Evolutionary conservation across 495 filamentous ascomycete genomes (phyloP).

Genomic region (Cladorrhinum samala): DNA sequence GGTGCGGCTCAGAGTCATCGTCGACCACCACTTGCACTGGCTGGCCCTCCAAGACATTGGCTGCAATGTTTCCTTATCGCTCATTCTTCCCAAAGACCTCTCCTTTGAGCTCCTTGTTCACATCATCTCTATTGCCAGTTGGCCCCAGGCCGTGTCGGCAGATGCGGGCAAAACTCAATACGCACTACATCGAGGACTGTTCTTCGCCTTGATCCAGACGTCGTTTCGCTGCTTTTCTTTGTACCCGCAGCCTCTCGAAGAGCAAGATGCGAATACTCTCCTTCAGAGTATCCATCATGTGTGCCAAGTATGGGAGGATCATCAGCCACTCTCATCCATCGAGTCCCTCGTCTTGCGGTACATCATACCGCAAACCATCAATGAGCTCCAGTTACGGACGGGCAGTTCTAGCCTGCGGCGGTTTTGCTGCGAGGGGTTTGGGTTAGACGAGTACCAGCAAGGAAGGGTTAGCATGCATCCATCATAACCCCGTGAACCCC

Average conservation of each 20-base stretch:
- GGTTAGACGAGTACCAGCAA: not conserved
- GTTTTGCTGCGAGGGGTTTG: not conserved
- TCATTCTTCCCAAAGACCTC: not conserved
- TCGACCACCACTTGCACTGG: constrained; percentile 5
- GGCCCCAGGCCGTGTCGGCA: not conserved
- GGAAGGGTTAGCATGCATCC: not conserved
- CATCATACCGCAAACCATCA: constrained; percentile 1
- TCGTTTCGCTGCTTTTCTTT: constrained; percentile 2
- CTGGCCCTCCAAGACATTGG: not conserved
- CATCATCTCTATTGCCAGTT: not conserved
- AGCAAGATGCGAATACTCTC: not conserved
- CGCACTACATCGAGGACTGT: not conserved
- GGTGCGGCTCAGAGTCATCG: constrained; percentile 6
- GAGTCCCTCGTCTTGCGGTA: not conserved
- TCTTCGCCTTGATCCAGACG: not conserved
- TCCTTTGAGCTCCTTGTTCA: not conserved
- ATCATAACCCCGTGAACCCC: not conserved
- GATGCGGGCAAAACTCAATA: not conserved
- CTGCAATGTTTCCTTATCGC: not conserved
- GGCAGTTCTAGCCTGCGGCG: not conserved
- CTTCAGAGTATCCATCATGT: not conserved
- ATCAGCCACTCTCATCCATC: not conserved
- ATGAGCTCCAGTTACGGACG: not conserved
- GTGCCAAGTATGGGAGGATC: not conserved
- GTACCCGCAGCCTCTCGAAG: not conserved